These are phyloP conservation scores for Eimeria praecox DNA, from an alignment of 169 alveolate species.

Conservation along the genomic window DNA sequence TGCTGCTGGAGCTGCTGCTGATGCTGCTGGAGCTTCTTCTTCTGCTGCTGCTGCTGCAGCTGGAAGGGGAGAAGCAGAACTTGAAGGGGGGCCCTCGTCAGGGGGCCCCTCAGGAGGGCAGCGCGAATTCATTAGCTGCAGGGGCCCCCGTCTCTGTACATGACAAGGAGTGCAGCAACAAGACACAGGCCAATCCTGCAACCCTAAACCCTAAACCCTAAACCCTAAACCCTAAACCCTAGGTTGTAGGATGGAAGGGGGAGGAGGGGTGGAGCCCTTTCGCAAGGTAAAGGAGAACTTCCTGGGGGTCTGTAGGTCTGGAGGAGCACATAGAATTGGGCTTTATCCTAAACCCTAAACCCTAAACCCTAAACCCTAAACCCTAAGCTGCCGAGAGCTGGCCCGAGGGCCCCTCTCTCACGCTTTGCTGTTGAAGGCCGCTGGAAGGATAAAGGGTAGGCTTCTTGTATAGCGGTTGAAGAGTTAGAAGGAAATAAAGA, in stretches of 20 bases:
- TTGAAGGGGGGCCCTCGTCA: neutral
- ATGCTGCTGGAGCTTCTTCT: slow-evolving; percentile 25
- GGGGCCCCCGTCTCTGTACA: neutral
- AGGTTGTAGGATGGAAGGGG: neutral
- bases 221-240: neutral
- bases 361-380: slow-evolving; percentile 42
- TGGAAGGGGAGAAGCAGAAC: neutral
- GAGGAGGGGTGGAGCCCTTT: neutral
- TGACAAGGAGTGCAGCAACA: neutral
- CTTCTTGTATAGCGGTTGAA: neutral
- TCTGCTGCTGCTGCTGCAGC: slow-evolving; percentile 36
- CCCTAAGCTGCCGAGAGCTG: neutral
- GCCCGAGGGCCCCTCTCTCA: neutral
- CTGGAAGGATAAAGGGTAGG: neutral
- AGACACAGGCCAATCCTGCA: too few species aligned
- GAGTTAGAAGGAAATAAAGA: neutral
- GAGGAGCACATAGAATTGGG: neutral
- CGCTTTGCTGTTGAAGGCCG: neutral
- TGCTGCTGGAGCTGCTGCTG: slow-evolving; percentile 39
- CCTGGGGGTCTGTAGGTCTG: neutral
- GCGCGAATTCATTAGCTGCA: slow-evolving; percentile 9
- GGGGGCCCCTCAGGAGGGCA: slow-evolving; percentile 50
- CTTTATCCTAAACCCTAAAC: neutral
- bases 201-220: neutral
- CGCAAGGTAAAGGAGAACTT: neutral